phyloP scores from a whole-genome alignment of 768 basidiomycete genomes.

The Lactarius sp. region DNA sequence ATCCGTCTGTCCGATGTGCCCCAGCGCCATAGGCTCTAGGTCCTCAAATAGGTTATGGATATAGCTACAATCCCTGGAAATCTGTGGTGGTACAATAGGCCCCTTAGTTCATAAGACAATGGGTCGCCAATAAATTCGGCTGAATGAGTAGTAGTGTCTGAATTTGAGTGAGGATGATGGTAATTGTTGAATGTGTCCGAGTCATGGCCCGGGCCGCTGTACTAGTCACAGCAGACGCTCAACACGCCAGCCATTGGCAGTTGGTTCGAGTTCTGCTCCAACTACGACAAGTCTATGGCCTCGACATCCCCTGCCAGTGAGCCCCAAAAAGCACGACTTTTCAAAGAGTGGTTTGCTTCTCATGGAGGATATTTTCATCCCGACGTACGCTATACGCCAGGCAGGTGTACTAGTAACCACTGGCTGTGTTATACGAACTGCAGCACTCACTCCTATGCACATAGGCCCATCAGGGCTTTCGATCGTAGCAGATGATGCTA shows the following conservation, averaged over 20 bases:
- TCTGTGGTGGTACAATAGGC: too few relatives aligned
- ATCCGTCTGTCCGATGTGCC: too few relatives aligned
- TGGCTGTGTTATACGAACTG: neutral
- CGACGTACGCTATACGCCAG: conserved; percentile 41
- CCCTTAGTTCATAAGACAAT: neutral
- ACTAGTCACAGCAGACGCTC: too few relatives aligned
- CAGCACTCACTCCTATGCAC: neutral
- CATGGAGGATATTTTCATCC: conserved; percentile 52
- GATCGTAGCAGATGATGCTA: conserved; percentile 44
- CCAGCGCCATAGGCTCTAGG: too few relatives aligned
- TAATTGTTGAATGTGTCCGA: neutral
- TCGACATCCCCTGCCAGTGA: conserved; percentile 15
- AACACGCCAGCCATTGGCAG: too few relatives aligned
- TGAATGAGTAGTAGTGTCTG: too few relatives aligned
- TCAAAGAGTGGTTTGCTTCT: conserved; percentile 48
- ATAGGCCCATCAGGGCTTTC: conserved; percentile 39
- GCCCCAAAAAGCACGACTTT: conserved; percentile 26
- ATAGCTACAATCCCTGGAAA: too few relatives aligned
- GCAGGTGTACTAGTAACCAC: conserved; percentile 35
- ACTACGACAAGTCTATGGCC: neutral
- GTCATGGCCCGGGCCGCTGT: too few relatives aligned
- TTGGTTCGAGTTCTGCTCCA: neutral
- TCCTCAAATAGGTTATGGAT: too few relatives aligned
- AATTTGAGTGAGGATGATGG: neutral
- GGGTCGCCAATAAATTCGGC: neutral